A percentile compares a stretch with the other conserved stretches of the same genome.
Conservation (phyloP, 2,329 filamentous ascomycete species). For the Claviceps pazoutovae region DNA sequence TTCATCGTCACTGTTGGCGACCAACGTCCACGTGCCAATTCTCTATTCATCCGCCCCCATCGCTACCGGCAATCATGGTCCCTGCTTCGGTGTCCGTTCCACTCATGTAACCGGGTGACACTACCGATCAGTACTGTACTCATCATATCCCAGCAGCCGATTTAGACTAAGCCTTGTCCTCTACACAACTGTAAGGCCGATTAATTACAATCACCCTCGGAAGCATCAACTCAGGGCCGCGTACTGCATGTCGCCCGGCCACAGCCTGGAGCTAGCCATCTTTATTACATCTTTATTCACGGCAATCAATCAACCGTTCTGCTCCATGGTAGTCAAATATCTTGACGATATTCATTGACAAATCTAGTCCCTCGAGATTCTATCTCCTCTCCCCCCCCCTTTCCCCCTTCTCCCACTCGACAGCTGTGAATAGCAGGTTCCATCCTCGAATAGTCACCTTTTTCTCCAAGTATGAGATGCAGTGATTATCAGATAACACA, state of each 20-base stretch:
- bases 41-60: not conserved
- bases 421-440: not conserved
- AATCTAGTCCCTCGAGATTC: not conserved
- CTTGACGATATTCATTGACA: not conserved
- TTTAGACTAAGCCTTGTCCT: not conserved
- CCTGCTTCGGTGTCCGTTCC: not conserved
- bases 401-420: not conserved
- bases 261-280: not conserved
- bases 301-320: not conserved
- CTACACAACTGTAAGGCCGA: slow-evolving; percentile 1
- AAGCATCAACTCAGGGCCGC: not conserved
- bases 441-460: not conserved
- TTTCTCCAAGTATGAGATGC: not conserved
- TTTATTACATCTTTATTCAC: not conserved
- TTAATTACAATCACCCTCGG: not conserved
- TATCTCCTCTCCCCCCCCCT: too few relatives aligned
- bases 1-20: not conserved
- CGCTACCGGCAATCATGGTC: not conserved
- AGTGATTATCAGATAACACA: not conserved
- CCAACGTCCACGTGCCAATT: not conserved
- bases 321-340: not conserved
- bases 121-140: not conserved
- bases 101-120: not conserved
- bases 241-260: not conserved
- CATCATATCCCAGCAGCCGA: not conserved